These are phyloP conservation scores for Kodamaea nitidulidarum DNA, from an alignment of 805 yeast species.

Conservation along the genomic window DNA sequence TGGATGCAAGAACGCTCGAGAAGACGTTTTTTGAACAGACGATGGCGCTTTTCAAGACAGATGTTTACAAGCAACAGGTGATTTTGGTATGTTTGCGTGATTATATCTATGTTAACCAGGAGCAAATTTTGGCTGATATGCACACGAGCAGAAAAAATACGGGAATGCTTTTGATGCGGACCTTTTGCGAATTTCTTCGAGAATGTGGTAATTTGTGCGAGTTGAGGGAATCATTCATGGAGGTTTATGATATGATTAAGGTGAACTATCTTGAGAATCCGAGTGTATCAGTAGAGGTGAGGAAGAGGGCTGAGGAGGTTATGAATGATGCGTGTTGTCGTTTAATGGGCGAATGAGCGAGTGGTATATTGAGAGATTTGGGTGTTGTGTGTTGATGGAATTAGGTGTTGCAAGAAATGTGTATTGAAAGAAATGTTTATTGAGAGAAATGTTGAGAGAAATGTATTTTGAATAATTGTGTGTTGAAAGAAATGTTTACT, in stretches of 20 bases:
- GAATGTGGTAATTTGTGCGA: background rate
- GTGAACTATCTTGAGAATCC: constrained; percentile 13
- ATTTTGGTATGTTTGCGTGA: constrained; percentile 4
- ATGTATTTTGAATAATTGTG: too few species aligned
- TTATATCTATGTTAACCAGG: constrained; percentile 4
- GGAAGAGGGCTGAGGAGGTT: constrained; percentile 1
- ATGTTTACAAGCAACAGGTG: background rate
- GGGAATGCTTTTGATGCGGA: background rate
- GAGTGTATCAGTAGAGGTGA: constrained; percentile 14
- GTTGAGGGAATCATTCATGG: constrained; percentile 10
- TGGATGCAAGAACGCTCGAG: constrained; percentile 5
- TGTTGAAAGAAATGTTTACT: too few species aligned
- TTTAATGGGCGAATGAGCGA: too few species aligned
- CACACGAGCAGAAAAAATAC: background rate
- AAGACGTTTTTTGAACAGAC: background rate
- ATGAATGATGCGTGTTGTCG: too few species aligned
- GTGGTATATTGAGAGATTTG: too few species aligned
- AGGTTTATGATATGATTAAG: constrained; percentile 13
- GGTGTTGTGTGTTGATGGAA: too few species aligned
- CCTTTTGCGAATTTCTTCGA: background rate
- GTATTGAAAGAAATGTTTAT: too few species aligned
- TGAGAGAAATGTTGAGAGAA: too few species aligned
- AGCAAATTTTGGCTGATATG: background rate
- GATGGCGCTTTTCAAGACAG: background rate
- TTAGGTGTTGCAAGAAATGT: too few species aligned